Percentiles rank a stretch among this genome's conserved stretches.
phyloP scores from a whole-genome alignment of 352 stramenopile species.

The Pythium brassicae region DNA sequence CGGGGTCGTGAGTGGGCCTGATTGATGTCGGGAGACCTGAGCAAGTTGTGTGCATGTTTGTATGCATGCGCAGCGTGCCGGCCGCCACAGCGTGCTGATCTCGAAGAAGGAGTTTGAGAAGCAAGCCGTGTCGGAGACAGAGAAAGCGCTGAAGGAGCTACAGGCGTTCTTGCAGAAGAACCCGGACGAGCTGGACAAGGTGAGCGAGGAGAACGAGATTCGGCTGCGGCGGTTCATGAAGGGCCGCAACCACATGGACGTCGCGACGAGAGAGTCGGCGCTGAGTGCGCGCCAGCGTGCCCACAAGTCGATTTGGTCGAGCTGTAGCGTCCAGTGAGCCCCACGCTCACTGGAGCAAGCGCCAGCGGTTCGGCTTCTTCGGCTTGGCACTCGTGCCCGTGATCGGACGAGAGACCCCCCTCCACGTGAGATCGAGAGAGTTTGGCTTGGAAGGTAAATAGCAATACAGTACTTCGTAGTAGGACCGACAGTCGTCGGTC shows the following conservation, averaged over 20 bases:
- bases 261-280: constrained; percentile 40
- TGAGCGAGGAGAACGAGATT: constrained; percentile 80
- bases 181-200: constrained; percentile 67
- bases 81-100: constrained; percentile 65
- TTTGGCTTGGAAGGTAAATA: constrained; percentile 12
- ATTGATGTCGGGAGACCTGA: constrained; percentile 16
- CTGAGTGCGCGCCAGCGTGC: constrained; percentile 21
- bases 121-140: constrained; percentile 63
- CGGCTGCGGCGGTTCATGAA: constrained; percentile 74
- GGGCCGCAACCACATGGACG: constrained; percentile 71
- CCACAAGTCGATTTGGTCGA: constrained; percentile 31
- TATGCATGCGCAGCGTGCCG: constrained; percentile 13
- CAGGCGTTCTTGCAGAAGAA: constrained; percentile 64
- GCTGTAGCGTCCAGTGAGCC: constrained; percentile 45
- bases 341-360: background rate
- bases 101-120: constrained; percentile 68
- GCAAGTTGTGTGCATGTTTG: background rate
- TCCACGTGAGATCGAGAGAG: constrained; percentile 6
- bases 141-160: constrained; percentile 67
- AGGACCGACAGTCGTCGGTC: too few relatives aligned
- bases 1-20: background rate
- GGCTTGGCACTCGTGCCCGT: background rate
- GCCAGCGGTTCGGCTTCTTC: background rate
- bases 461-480: constrained; percentile 9
- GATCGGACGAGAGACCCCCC: too few relatives aligned